Evolutionary conservation across 169 alveolate genomes (phyloP).

Genomic region (Eimeria praecox): DNA sequence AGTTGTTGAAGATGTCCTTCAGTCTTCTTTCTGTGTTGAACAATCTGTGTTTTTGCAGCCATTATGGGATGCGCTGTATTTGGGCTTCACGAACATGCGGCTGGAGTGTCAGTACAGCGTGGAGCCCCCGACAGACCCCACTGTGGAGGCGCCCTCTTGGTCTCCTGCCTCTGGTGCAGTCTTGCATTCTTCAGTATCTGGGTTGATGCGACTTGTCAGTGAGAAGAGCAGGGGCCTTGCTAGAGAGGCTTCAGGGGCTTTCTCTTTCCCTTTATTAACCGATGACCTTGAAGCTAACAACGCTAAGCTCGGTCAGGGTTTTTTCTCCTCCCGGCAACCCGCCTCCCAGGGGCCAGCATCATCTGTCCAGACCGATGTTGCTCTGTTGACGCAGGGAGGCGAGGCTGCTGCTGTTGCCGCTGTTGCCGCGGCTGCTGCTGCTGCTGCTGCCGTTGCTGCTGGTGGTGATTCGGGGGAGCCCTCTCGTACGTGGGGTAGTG

Average conservation of each 20-base stretch:
- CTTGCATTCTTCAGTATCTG: constrained; percentile 3
- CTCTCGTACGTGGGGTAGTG: not conserved
- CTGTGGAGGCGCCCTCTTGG: constrained; percentile 24
- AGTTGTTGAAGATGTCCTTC: not conserved
- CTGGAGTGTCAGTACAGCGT: constrained; percentile 36
- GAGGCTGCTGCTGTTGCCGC: not conserved
- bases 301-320: not conserved
- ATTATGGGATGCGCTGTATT: constrained; percentile 47
- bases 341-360: not conserved
- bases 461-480: too few species aligned
- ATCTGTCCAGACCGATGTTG: not conserved
- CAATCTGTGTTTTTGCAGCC: not conserved
- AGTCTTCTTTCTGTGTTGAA: not conserved
- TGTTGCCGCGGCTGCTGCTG: not conserved
- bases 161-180: not conserved
- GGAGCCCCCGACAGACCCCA: constrained; percentile 23
- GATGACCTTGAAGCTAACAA: not conserved
- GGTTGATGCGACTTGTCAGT: constrained; percentile 34
- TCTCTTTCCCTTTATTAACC: not conserved
- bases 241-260: not conserved
- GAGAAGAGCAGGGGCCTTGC: not conserved
- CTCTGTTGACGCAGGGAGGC: too few species aligned
- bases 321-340: not conserved
- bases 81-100: constrained; percentile 60
- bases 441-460: not conserved